phyloP scores from a whole-genome alignment of 140 eudicot genomes.

The Ambrosia hybrid region DNA sequence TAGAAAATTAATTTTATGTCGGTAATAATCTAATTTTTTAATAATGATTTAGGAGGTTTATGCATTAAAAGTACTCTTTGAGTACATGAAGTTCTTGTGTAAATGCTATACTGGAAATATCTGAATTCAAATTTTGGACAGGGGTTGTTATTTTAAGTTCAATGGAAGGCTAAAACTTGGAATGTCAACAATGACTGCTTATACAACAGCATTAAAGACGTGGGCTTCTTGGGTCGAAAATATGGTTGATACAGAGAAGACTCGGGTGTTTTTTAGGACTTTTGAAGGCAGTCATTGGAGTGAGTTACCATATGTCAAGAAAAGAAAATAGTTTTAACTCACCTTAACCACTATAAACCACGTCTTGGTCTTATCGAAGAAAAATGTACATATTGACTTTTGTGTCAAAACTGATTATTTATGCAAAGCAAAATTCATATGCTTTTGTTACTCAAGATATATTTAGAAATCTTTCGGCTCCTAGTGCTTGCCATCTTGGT shows the following conservation, averaged over 20 bases:
- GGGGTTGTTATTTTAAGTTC: conserved; percentile 90
- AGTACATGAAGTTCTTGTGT: background rate
- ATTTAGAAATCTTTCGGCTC: background rate
- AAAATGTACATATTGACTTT: background rate
- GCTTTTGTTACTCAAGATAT: background rate
- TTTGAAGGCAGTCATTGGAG: conserved; percentile 96
- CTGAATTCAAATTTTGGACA: conserved; percentile 30
- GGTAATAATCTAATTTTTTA: background rate
- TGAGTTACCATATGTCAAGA: background rate
- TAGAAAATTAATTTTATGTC: background rate
- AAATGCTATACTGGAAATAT: background rate
- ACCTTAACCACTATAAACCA: background rate
- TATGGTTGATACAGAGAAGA: conserved; percentile 56
- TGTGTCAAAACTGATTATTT: conserved; percentile 2
- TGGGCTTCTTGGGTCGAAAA: conserved; percentile 92
- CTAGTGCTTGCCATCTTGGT: background rate
- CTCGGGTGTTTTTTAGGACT: conserved; percentile 82
- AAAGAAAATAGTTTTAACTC: too few species aligned
- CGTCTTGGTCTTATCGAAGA: background rate
- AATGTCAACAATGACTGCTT: conserved; percentile 64
- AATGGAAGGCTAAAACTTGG: conserved; percentile 73
- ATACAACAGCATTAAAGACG: conserved; percentile 67
- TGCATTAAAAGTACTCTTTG: background rate
- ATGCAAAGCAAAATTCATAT: background rate
- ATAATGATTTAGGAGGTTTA: background rate